These are phyloP conservation scores for Botrytis galanthina DNA, from an alignment of 2,329 filamentous ascomycete genomes.

Conservation along the genomic window DNA sequence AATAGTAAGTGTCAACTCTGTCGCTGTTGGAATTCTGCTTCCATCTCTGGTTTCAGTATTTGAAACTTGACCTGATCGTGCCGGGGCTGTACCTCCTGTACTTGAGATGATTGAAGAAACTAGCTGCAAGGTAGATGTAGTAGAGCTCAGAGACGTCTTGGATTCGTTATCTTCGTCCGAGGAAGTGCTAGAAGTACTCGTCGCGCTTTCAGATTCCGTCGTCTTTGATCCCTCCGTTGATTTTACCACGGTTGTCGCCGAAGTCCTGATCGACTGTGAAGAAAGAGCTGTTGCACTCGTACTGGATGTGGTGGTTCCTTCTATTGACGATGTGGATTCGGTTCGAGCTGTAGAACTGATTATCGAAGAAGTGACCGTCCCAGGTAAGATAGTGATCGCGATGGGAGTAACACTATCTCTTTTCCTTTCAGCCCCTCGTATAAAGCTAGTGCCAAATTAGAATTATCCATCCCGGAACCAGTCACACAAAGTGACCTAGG, in stretches of 20 bases:
- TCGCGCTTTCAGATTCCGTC: background rate
- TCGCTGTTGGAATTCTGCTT: background rate
- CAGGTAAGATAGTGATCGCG: constrained; percentile 5
- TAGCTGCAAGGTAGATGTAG: background rate
- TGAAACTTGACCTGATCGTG: background rate
- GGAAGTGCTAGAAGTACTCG: background rate
- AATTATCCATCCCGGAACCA: background rate
- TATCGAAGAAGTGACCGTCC: background rate
- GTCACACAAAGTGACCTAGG: background rate
- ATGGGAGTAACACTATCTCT: background rate
- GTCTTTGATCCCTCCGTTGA: background rate
- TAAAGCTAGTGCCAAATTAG: background rate
- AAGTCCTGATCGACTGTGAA: background rate
- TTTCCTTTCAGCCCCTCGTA: background rate
- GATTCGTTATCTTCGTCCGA: background rate
- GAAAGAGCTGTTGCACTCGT: background rate
- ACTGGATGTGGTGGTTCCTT: background rate
- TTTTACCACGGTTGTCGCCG: background rate
- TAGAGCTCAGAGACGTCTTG: background rate
- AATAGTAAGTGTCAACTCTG: background rate
- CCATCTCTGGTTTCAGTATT: background rate
- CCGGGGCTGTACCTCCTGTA: background rate
- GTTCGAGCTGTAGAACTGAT: background rate
- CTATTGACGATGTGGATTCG: background rate
- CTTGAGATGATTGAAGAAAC: background rate